A percentile compares a stretch with the other conserved stretches of the same genome.
Evolutionary conservation across 106 monocot genomes (phyloP).

Genomic region (Dendrobium officinale): DNA sequence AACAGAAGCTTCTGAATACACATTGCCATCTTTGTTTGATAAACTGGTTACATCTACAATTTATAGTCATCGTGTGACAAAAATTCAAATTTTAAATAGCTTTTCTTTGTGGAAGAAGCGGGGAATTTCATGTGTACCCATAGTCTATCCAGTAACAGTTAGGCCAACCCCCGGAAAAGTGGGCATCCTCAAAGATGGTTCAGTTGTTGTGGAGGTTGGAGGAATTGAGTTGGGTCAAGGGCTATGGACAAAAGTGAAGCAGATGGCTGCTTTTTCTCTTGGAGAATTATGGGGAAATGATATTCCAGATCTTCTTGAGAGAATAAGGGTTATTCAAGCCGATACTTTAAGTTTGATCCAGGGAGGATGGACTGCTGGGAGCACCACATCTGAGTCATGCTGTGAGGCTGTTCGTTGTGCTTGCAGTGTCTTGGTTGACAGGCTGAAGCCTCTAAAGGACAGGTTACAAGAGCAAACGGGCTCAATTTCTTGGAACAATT

Average conservation of each 20-base stretch:
- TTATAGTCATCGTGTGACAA: constrained; percentile 25
- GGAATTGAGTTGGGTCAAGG: constrained; percentile 89
- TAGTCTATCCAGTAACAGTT: constrained; percentile 27
- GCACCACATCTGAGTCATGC: constrained; percentile 80
- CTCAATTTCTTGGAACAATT: constrained; percentile 43
- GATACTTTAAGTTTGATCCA: constrained; percentile 80
- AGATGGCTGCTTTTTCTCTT: constrained; percentile 74
- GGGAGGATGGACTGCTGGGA: constrained; percentile 65
- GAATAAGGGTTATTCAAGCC: constrained; percentile 64
- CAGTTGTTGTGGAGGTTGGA: constrained; percentile 81
- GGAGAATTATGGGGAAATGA: constrained; percentile 38
- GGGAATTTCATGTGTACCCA: constrained; percentile 69
- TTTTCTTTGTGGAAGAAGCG: constrained; percentile 61
- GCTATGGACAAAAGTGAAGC: constrained; percentile 90
- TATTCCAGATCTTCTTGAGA: constrained; percentile 40
- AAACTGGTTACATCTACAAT: constrained; percentile 28
- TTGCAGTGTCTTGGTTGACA: constrained; percentile 52
- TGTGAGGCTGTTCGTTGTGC: constrained; percentile 79
- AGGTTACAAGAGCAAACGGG: constrained; percentile 24
- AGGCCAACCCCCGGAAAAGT: constrained; percentile 66
- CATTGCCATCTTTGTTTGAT: constrained; percentile 44
- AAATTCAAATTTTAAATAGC: constrained; percentile 42
- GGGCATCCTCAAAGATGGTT: constrained; percentile 66
- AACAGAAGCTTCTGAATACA: constrained; percentile 54
- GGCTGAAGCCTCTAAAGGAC: constrained; percentile 51